Conservation (phyloP, 768 basidiomycete genomes). For the Termitomyces sp. region DNA sequence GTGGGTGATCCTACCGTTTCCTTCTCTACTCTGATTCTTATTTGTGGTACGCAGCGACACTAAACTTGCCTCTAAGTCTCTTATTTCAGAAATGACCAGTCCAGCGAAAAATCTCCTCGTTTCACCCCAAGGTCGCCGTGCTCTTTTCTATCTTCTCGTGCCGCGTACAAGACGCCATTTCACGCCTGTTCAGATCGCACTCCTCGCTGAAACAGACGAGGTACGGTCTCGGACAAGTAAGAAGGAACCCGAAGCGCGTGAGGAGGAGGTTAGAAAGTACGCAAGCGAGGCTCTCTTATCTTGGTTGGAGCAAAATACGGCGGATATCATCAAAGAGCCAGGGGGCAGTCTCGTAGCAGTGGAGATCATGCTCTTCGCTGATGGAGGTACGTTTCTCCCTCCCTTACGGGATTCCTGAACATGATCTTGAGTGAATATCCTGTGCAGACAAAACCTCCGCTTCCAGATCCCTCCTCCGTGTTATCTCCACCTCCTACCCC, state of each 20-base stretch:
- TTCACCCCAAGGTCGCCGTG: constrained; percentile 72
- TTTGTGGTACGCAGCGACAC: constrained; percentile 60
- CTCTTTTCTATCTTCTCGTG: constrained; percentile 76
- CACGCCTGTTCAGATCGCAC: constrained; percentile 71
- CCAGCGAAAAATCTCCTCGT: constrained; percentile 51
- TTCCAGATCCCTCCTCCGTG: constrained; percentile 51
- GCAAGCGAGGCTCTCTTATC: constrained; percentile 72
- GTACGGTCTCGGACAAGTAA: constrained; percentile 75
- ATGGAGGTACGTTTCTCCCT: constrained; percentile 59
- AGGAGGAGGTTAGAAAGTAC: constrained; percentile 64
- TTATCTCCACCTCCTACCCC: constrained; percentile 53
- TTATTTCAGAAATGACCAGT: constrained; percentile 64
- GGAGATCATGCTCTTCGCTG: constrained; percentile 81
- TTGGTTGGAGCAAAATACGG: constrained; percentile 62
- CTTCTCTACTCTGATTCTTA: neutral
- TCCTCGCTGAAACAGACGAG: constrained; percentile 69
- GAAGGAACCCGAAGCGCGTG: constrained; percentile 55
- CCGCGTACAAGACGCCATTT: constrained; percentile 85
- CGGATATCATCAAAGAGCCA: constrained; percentile 60
- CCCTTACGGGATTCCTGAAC: neutral
- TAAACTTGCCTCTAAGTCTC: constrained; percentile 77
- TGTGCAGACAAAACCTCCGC: constrained; percentile 66
- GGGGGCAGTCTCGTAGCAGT: constrained; percentile 73
- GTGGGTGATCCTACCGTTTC: constrained; percentile 35
- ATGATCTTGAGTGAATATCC: neutral